Percentiles rank a stretch among this genome's conserved stretches.
Evolutionary conservation across 2,329 filamentous ascomycete species (phyloP).

Genomic region (Pseudogymnoascus sp.): DNA sequence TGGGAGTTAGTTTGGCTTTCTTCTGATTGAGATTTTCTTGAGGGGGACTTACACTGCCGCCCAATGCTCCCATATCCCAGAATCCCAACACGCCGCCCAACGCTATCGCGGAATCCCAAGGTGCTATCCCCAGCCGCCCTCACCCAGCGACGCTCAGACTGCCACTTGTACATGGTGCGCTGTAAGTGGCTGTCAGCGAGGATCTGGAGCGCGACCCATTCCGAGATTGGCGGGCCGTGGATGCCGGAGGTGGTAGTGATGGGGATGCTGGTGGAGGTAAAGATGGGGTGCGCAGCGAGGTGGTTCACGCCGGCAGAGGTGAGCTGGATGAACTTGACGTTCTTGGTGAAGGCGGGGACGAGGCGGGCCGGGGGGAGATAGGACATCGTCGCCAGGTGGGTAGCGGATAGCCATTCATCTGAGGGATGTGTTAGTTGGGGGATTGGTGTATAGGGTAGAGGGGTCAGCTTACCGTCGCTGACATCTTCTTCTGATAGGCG

Average conservation of each 20-base stretch:
- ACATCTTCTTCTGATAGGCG: conserved; percentile 13
- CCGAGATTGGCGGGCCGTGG: conserved; percentile 51
- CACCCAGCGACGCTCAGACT: conserved; percentile 50
- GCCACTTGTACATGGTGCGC: conserved; percentile 46
- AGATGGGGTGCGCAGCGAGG: conserved; percentile 24
- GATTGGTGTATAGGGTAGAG: conserved; percentile 15
- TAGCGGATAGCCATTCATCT: conserved; percentile 14
- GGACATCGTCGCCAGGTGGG: conserved; percentile 29
- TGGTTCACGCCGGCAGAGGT: conserved; percentile 30
- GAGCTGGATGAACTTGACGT: conserved; percentile 32
- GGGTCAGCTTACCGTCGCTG: conserved; percentile 14
- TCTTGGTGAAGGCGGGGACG: conserved; percentile 19
- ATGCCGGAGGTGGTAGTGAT: conserved; percentile 31
- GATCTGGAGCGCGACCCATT: conserved; percentile 59
- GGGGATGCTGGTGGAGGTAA: conserved; percentile 28
- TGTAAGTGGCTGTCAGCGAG: conserved; percentile 51
- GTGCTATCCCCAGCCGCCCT: conserved; percentile 18
- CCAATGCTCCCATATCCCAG: conserved; percentile 35
- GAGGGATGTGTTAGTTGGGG: background rate
- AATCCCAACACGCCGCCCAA: conserved; percentile 49
- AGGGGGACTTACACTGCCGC: conserved; percentile 32
- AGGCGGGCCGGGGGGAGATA: conserved; percentile 21
- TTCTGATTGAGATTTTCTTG: background rate
- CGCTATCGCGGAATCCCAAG: conserved; percentile 41
- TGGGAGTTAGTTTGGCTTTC: background rate